Percentiles rank a stretch among this genome's conserved stretches.
These are phyloP conservation scores for Ganoderma leucocontextum DNA, from an alignment of 1,284 basidiomycete genomes.

Conservation along the genomic window DNA sequence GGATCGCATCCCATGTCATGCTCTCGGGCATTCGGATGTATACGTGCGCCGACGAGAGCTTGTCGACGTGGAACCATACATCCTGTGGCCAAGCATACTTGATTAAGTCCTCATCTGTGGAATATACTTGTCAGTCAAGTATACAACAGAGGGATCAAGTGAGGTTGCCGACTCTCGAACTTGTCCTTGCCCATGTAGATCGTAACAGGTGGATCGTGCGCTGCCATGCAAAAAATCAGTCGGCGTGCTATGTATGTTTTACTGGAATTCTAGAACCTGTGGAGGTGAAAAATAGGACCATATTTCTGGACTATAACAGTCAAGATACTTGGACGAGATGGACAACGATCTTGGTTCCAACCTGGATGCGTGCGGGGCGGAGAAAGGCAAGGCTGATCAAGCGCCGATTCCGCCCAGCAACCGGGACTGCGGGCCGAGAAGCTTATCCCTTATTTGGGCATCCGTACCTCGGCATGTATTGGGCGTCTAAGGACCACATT, in stretches of 20 bases:
- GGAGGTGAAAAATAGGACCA: slow-evolving; percentile 34
- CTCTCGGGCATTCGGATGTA: slow-evolving; percentile 86
- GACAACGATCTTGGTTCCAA: not conserved
- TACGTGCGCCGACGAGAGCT: slow-evolving; percentile 93
- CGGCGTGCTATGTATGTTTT: not conserved
- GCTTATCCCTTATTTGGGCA: slow-evolving; percentile 12
- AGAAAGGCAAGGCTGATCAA: not conserved
- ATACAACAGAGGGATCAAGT: slow-evolving; percentile 3
- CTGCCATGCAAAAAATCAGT: slow-evolving; percentile 43
- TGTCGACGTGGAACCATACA: slow-evolving; percentile 88
- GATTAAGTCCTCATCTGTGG: slow-evolving; percentile 90
- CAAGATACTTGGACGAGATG: not conserved
- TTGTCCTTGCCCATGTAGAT: slow-evolving; percentile 98
- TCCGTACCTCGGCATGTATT: not conserved
- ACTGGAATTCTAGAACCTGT: slow-evolving; percentile 13
- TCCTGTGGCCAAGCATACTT: slow-evolving; percentile 89
- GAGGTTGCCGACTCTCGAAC: slow-evolving; percentile 80
- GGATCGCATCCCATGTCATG: slow-evolving; percentile 91
- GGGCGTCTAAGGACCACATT: not conserved
- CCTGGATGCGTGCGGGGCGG: not conserved
- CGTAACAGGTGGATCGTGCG: slow-evolving; percentile 67
- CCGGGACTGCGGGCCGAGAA: slow-evolving; percentile 21
- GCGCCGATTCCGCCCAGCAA: not conserved
- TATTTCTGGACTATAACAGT: not conserved
- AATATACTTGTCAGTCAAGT: slow-evolving; percentile 12